phyloP scores from a whole-genome alignment of 306 rosid genomes.

The Cajanus cajan region DNA sequence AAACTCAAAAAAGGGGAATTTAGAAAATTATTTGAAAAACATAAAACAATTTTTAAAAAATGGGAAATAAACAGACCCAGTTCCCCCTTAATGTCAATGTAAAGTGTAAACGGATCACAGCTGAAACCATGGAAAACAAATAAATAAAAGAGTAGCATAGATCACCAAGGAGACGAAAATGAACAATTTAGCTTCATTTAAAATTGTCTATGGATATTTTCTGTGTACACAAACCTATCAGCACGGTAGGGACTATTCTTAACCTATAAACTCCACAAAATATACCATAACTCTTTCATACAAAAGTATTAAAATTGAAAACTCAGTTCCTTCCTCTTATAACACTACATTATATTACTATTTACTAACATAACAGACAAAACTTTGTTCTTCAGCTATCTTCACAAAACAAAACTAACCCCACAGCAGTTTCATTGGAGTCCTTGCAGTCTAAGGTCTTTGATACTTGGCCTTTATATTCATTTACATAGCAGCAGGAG shows the following conservation, averaged over 20 bases:
- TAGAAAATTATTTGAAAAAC: too few relatives aligned
- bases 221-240: constrained; percentile 7
- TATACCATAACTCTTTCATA: neutral
- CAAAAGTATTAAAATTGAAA: neutral
- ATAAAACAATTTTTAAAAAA: too few relatives aligned
- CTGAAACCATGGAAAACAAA: neutral
- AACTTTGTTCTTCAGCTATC: constrained; percentile 18
- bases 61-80: neutral
- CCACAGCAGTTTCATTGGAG: constrained; percentile 31
- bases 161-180: neutral
- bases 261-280: neutral
- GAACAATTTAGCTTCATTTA: neutral
- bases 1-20: too few relatives aligned
- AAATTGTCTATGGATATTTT: neutral
- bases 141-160: neutral
- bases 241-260: neutral
- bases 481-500: constrained; percentile 23
- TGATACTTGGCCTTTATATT: constrained; percentile 16
- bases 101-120: neutral
- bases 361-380: constrained; percentile 20
- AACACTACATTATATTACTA: neutral
- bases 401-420: constrained; percentile 31
- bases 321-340: neutral
- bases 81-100: neutral
- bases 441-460: constrained; percentile 15